A percentile compares a stretch with the other conserved stretches of the same genome.
Conservation (phyloP, 352 stramenopile genomes). For the Pythium diclinum region DNA sequence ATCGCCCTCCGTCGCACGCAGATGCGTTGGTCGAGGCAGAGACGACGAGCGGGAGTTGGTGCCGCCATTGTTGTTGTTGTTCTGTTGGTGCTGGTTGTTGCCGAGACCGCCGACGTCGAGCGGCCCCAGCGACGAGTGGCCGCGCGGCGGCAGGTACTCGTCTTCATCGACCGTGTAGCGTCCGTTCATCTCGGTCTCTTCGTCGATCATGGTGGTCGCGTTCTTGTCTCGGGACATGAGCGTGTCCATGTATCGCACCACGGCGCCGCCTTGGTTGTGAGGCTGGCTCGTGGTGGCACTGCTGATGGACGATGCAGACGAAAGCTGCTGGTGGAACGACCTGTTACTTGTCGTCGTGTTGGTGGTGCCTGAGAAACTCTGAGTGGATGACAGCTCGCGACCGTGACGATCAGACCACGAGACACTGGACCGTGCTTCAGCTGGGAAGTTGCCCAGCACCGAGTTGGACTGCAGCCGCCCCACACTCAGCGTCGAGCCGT, state of each 20-base stretch:
- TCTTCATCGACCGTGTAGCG: constrained; percentile 19
- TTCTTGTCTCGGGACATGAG: constrained; percentile 16
- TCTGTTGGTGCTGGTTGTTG: neutral
- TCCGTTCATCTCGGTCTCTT: constrained; percentile 16
- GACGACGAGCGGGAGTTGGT: neutral
- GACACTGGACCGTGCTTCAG: constrained; percentile 20
- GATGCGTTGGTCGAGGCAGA: neutral
- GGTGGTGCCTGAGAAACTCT: constrained; percentile 23
- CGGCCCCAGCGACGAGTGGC: neutral
- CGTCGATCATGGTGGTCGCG: constrained; percentile 21
- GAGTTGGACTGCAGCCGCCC: constrained; percentile 23
- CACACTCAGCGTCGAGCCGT: constrained; percentile 19
- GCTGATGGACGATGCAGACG: constrained; percentile 11
- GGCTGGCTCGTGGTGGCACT: constrained; percentile 1
- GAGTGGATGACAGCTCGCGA: constrained; percentile 6
- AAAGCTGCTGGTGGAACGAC: constrained; percentile 11
- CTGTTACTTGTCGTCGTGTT: constrained; percentile 18
- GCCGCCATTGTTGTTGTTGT: neutral
- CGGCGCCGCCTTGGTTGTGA: constrained; percentile 7
- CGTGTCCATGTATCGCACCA: constrained; percentile 31
- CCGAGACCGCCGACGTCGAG: neutral
- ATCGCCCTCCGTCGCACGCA: constrained; percentile 35
- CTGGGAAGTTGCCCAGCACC: constrained; percentile 22
- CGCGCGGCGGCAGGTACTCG: constrained; percentile 9
- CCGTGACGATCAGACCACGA: constrained; percentile 16